phyloP scores from a whole-genome alignment of 2,329 filamentous ascomycete species.

The Penicillium sp. region DNA sequence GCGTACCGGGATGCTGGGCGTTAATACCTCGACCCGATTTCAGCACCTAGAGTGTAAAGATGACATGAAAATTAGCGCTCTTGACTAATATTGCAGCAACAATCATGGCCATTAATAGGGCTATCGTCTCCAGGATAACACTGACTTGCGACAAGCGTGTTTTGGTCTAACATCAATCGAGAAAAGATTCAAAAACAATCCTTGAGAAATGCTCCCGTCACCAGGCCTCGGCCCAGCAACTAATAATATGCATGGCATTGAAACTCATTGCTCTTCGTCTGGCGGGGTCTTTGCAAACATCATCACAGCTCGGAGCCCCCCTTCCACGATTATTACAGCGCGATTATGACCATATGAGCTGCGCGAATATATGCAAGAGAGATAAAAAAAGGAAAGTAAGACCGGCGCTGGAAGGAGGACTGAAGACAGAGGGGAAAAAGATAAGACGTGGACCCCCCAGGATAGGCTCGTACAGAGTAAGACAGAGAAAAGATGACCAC shows the following conservation, averaged over 20 bases:
- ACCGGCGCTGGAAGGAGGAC: constrained; percentile 7
- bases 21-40: no score
- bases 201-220: constrained; percentile 10
- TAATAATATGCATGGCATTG: constrained; percentile 34
- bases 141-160: not conserved
- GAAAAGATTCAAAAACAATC: not conserved
- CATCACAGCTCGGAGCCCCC: constrained; percentile 19
- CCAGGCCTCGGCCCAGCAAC: constrained; percentile 2
- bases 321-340: constrained; percentile 24
- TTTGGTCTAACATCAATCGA: not conserved
- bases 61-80: no score
- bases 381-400: constrained; percentile 14
- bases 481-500: constrained; percentile 3
- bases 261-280: constrained; percentile 37
- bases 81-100: no score
- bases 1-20: no score
- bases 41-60: no score
- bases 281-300: constrained; percentile 19
- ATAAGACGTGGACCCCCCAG: constrained; percentile 14
- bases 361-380: constrained; percentile 31
- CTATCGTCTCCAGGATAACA: not conserved
- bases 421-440: constrained; percentile 6
- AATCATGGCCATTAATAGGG: not conserved
- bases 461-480: constrained; percentile 16
- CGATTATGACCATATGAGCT: constrained; percentile 27